These are phyloP conservation scores for Fusarium sublunatum DNA, from an alignment of 2,329 filamentous ascomycete species.

Conservation along the genomic window DNA sequence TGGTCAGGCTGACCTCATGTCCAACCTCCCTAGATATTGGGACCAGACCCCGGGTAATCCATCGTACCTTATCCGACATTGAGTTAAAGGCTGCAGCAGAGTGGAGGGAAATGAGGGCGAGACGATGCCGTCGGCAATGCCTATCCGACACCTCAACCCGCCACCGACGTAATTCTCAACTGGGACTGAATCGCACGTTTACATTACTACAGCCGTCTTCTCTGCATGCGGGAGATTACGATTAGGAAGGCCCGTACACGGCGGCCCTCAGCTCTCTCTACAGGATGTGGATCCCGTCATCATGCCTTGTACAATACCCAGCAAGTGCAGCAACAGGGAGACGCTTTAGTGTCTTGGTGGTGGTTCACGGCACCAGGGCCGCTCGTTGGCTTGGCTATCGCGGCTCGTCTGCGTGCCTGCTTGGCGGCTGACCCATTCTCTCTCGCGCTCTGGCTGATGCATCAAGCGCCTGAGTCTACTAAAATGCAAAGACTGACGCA, in stretches of 20 bases:
- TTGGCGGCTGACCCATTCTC: constrained; percentile 34
- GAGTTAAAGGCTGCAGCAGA: constrained; percentile 7
- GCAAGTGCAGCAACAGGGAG: constrained; percentile 34
- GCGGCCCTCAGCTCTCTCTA: constrained; percentile 29
- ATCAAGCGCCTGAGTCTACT: constrained; percentile 23
- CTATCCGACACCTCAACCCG: constrained; percentile 38
- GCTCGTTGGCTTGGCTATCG: constrained; percentile 41
- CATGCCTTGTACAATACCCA: constrained; percentile 21
- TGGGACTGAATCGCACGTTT: constrained; percentile 37
- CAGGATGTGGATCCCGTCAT: constrained; percentile 34
- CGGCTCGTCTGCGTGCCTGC: constrained; percentile 43
- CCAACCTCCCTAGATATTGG: constrained; percentile 26
- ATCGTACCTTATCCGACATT: constrained; percentile 11
- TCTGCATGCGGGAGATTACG: constrained; percentile 29
- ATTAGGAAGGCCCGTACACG: constrained; percentile 26
- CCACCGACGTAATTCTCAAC: constrained; percentile 45
- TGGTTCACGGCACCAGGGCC: constrained; percentile 40
- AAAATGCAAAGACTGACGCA: constrained; percentile 16
- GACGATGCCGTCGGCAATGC: constrained; percentile 44
- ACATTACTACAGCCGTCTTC: constrained; percentile 4
- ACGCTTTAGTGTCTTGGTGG: constrained; percentile 33
- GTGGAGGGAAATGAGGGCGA: constrained; percentile 20
- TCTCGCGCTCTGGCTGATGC: constrained; percentile 13
- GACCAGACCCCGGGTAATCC: constrained; percentile 2
- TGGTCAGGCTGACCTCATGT: constrained; percentile 14